Evolutionary conservation across 257 asterid genomes (phyloP).

Genomic region (Phtheirospermum japonicum): DNA sequence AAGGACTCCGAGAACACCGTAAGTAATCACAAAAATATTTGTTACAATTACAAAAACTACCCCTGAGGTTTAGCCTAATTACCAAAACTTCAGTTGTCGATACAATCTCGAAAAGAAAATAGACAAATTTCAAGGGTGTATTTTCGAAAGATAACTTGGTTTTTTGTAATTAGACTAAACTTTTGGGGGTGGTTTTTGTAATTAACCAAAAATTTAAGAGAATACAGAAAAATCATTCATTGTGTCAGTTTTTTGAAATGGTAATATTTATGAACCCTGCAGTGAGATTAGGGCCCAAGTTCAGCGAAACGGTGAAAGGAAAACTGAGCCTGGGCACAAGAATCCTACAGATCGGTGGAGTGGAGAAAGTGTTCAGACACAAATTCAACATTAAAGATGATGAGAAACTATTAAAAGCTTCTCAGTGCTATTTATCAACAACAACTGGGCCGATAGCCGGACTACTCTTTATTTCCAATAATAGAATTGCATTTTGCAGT

Average conservation of each 20-base stretch:
- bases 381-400: conserved; percentile 31
- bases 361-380: conserved; percentile 44
- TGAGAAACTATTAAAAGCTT: conserved; percentile 37
- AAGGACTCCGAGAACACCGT: conserved; percentile 44
- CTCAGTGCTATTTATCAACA: conserved; percentile 44
- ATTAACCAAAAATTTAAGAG: background rate
- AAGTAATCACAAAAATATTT: background rate
- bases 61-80: background rate
- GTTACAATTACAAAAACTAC: background rate
- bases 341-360: conserved; percentile 38
- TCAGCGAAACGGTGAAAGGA: conserved; percentile 38
- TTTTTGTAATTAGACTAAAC: background rate
- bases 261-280: conserved; percentile 6
- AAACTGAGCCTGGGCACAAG: conserved; percentile 41
- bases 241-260: background rate
- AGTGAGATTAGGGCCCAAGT: conserved; percentile 39
- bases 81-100: no score
- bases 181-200: background rate
- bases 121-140: no score
- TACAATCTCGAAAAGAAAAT: no score
- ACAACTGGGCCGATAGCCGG: conserved; percentile 25
- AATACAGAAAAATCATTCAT: background rate
- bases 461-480: conserved; percentile 36
- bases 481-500: conserved; percentile 43
- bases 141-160: no score